Percentiles rank a stretch among this genome's conserved stretches.
Conservation (phyloP, 2,329 filamentous ascomycete species). For the Sporothrix protearum region DNA sequence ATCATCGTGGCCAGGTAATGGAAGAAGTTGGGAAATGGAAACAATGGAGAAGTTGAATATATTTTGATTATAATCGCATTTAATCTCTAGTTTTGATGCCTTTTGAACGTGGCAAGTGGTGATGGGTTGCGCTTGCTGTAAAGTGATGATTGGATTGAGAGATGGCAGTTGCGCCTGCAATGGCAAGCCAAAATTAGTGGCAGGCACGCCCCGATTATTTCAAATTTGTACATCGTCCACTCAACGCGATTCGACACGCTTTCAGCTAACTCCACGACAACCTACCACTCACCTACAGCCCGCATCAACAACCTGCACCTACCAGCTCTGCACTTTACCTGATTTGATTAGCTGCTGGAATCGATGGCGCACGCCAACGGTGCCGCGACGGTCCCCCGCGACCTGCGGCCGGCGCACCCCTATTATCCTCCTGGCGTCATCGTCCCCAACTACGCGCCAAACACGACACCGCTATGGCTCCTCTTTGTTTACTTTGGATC, state of each 20-base stretch:
- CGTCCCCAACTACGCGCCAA: constrained; percentile 47
- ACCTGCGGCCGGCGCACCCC: constrained; percentile 40
- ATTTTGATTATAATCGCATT: background rate
- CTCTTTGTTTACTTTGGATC: constrained; percentile 41
- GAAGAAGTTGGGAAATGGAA: background rate
- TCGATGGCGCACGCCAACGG: background rate
- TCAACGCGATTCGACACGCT: background rate
- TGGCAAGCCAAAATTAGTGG: background rate
- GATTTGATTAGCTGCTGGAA: background rate
- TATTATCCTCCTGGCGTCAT: constrained; percentile 47
- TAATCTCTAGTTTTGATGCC: background rate
- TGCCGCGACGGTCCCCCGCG: background rate
- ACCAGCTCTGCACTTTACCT: background rate
- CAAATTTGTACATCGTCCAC: background rate
- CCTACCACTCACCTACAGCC: background rate
- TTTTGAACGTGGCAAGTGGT: background rate
- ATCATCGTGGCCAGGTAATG: background rate
- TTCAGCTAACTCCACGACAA: background rate
- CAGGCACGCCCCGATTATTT: background rate
- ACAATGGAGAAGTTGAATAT: background rate
- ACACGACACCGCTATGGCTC: constrained; percentile 40
- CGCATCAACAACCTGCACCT: background rate
- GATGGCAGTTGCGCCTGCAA: no score
- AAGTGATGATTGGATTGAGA: background rate
- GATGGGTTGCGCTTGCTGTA: background rate